Evolutionary conservation across 2,329 filamentous ascomycete species (phyloP), one percentile per base, ranked within the genome.

Genomic region (Parastagonospora nodorum): DNA sequence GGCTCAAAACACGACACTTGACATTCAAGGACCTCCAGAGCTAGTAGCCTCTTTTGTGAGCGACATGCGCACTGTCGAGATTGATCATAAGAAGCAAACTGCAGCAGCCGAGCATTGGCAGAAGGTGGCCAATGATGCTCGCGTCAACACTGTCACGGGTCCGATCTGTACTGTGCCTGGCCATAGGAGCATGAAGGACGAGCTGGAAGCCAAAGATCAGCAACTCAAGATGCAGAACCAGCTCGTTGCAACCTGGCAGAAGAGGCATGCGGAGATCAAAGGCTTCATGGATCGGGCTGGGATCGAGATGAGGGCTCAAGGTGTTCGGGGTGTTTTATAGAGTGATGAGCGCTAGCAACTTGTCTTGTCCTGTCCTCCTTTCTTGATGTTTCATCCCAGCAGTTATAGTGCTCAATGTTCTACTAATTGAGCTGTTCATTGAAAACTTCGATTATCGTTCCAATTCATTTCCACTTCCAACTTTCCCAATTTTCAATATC

Each of bases 21-120:
- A 63, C 8, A 51, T 64, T 15, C 31, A 46, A 9, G 59, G 59
- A 4, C 59, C 61, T 1, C 31, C 24, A 11, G 28, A 50, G 0
- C 12, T 50, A 5, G 45, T 52, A 2, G 19, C 45, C 0, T 43
- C 53, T 10, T 53, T 63, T 11, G n/a, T 50, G 2, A 32, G 29
- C 5, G 37, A 35, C 1, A 57, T 61, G 51, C 16, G 55, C 8
- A 30, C 38, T 0, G 15, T 39, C 1, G 53, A 52, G 8, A 10
- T 6, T 1, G 50, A 55, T 2, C 49, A 57, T 27, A 14, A 16
- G 2, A 37, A 47, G 11, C 31, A 50, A 11, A 37, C 32, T n/a
- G 28, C 39, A 10, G 31, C 45, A 5, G 45, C 30, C 1, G 8
- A 24, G 4, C 27, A 46, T 36, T 33, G 50, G 44, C 42, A 54